Base-by-base conservation (phyloP, 768 basidiomycete genomes). In the Paxillus involutus region DNA sequence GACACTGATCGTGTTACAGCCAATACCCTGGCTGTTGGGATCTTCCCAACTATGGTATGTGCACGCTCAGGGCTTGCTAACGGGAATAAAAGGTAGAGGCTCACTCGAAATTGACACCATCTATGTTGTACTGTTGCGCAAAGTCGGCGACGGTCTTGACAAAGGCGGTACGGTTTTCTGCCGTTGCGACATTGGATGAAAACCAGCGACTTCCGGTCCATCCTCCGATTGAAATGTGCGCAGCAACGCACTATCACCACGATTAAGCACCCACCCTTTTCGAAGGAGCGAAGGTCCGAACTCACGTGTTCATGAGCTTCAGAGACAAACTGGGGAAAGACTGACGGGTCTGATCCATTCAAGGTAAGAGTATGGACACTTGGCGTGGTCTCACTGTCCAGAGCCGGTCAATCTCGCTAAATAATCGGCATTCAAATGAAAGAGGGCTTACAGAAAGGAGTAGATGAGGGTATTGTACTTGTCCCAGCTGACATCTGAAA, bases 31-130 rank as follows among this genome's bases (percentile, higher is more conserved):
- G 12, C 71, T 61, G 52, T 77, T 81, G 3, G 92, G 92, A 65
- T 88, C 93, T 70, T 95, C 92, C 91, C 91, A 94, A 64, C 89
- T 91, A 49, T 26, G 24, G 43, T 14, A 48, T 56, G 79, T 24
- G 14, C 12, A 37, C 4, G 13, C 14, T 54, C 17, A 46, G 44
- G 29, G 4, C 4, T 48, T 19, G 42, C 26, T 44, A 9, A 14
- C 13, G 1, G 19, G 12, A 21, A 0, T 0, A 33, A 26, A 41
- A 16, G 16, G 41, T 30, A 12, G 4, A 3, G 24, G 30, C 61
- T 21, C 43, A 63, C 56, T 58, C 57, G 37, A 60, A 59, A 17
- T 60, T 81, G 45, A 87, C 67, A 13, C 85, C 83, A 53, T 83
- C 82, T 0, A 86, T 68, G 2, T 72, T 50, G 66, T 85, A 85